A percentile compares a stretch with the other conserved stretches of the same genome.
Conservation (phyloP, 805 yeast genomes). For the Yarrowia bubula region DNA sequence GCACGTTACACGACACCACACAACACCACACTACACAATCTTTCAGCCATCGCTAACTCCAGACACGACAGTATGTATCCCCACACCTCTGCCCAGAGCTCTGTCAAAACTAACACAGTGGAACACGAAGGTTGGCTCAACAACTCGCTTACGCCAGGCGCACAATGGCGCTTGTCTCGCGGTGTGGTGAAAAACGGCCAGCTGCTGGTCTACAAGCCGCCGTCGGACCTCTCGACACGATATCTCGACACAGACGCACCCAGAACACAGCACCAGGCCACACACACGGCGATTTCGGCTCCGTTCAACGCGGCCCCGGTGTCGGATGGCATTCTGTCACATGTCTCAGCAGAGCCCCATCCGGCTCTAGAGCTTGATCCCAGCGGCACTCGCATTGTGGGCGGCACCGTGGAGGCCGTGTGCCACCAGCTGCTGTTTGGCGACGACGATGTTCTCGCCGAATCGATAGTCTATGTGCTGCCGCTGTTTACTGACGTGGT, state of each 20-base stretch:
- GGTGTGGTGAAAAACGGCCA: conserved; percentile 71
- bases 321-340: conserved; percentile 28
- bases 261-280: neutral
- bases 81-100: neutral
- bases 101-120: conserved; percentile 15
- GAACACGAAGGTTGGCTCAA: conserved; percentile 27
- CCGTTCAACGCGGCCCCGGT: conserved; percentile 23
- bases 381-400: conserved; percentile 44
- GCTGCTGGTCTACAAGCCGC: conserved; percentile 60
- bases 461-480: conserved; percentile 49
- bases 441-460: conserved; percentile 43
- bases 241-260: conserved; percentile 10
- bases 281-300: conserved; percentile 16
- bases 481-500: conserved; percentile 55
- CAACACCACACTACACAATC: neutral
- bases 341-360: conserved; percentile 47
- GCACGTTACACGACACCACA: neutral
- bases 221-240: conserved; percentile 43
- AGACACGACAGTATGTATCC: conserved; percentile 24
- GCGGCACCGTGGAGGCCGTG: conserved; percentile 67
- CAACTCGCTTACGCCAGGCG: conserved; percentile 17
- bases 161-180: conserved; percentile 49
- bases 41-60: neutral
- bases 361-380: conserved; percentile 57
- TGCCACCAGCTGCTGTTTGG: conserved; percentile 70